phyloP scores from a whole-genome alignment of 2,329 filamentous ascomycete genomes.

The Diplodia sapinea region DNA sequence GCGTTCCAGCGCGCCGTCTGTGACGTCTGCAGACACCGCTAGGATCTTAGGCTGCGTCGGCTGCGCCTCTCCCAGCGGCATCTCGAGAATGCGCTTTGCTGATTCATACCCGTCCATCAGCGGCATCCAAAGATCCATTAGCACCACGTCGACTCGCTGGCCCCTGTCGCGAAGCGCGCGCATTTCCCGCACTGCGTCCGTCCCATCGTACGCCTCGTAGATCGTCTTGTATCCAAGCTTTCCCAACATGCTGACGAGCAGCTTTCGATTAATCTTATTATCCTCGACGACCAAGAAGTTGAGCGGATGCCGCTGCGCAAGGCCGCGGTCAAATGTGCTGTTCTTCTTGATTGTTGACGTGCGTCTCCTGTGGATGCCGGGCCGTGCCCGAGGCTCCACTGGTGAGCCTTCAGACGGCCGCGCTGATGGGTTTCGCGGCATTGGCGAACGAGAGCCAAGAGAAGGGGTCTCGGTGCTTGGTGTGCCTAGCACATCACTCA shows the following conservation, averaged over 20 bases:
- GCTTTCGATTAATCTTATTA: constrained; percentile 72
- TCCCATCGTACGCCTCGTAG: constrained; percentile 70
- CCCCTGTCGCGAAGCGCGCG: constrained; percentile 45
- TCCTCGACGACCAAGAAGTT: constrained; percentile 75
- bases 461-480: constrained; percentile 3
- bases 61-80: constrained; percentile 52
- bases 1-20: constrained; percentile 65
- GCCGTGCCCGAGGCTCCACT: constrained; percentile 30
- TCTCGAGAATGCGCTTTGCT: constrained; percentile 64
- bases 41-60: constrained; percentile 54
- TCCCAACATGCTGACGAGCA: constrained; percentile 69
- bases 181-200: constrained; percentile 69
- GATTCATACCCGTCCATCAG: constrained; percentile 75
- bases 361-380: constrained; percentile 8
- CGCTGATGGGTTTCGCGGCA: constrained; percentile 35
- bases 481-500: constrained; percentile 14
- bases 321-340: constrained; percentile 58
- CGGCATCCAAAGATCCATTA: constrained; percentile 82
- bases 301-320: constrained; percentile 66
- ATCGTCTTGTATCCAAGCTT: constrained; percentile 70
- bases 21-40: constrained; percentile 71
- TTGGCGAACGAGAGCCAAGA: constrained; percentile 35
- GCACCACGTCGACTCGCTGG: constrained; percentile 63
- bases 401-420: constrained; percentile 34
- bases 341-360: constrained; percentile 35